Percentiles rank a stretch among this genome's conserved stretches.
Evolutionary conservation across 768 basidiomycete genomes (phyloP).

Genomic region (Termitomyces sp.): DNA sequence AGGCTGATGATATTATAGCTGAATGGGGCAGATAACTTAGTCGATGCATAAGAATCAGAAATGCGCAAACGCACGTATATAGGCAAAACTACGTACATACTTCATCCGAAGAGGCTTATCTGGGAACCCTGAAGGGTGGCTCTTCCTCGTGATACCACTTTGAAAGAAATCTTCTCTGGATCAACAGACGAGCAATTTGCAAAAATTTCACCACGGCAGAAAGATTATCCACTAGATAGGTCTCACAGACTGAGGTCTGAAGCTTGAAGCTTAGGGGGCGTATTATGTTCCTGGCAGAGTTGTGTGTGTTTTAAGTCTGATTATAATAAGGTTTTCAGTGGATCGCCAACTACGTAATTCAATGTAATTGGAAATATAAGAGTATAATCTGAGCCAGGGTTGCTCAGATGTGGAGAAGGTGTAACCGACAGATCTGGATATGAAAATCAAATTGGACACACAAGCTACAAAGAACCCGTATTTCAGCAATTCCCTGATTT

Average conservation of each 20-base stretch:
- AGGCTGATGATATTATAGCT: background rate
- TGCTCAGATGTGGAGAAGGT: conserved; percentile 24
- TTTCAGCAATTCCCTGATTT: background rate
- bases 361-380: background rate
- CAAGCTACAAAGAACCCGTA: background rate
- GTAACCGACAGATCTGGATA: background rate
- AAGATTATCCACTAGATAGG: background rate
- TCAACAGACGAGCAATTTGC: background rate
- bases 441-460: background rate
- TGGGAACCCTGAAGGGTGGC: background rate
- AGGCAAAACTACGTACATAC: no score
- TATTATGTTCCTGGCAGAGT: background rate
- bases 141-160: background rate
- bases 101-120: background rate
- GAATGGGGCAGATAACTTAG: background rate
- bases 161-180: background rate
- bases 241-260: background rate
- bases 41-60: background rate
- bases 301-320: background rate
- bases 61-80: no score
- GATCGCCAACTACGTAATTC: background rate
- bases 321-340: background rate
- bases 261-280: background rate
- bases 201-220: background rate
- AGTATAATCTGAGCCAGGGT: conserved; percentile 22